Base-by-base conservation (phyloP, 2,329 filamentous ascomycete species). In the Neopestalotiopsis clavispora region DNA sequence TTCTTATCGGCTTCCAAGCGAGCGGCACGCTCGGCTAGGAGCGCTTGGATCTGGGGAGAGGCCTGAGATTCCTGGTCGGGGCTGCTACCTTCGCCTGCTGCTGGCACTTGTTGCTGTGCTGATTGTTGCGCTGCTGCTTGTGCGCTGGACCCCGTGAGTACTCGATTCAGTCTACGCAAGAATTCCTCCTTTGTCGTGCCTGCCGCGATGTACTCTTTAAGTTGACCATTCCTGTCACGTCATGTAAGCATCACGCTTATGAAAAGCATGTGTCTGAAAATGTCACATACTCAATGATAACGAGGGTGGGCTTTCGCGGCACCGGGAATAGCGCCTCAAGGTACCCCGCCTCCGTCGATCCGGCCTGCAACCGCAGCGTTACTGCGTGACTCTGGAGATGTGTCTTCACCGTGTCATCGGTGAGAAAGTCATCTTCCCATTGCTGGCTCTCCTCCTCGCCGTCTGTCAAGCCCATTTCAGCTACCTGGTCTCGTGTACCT, bases 281-380 rank as follows among this genome's bases (percentile, higher is more conserved):
- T 59, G 9, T 10, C 17, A 76, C 86, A 66, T 82, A 91, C 88
- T 91, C 89, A 74, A 97, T 95, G 23, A 97, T 84, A 17, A 97
- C 87, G 9, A 97, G 81, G 1, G 92, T 92, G 0, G 95, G 95
- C n/a, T 90, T 89, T 72, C 89, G 89, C 1, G 89, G 87, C n/a
- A 97, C 83, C 0, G 94, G 93, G 75, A 94, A 97, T 75, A 97
- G 93, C 60, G 93, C 93, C 10, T 91, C 88, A 14, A 98, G 84
- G 75, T 94, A 97, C 5, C 88, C 90, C 10, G 94, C 94, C 82
- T 97, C 94, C 72, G 92, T 88, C 1, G 92, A 94, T 28, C 91
- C 93, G 20, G 91, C 89, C 42, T 85, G 80, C 28, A 98, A 84
- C 65, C 91, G 89, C 28, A 98, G 84, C 7, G 91, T 82, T 23